phyloP scores from a whole-genome alignment of 306 rosid species.

The Trifolium subterraneum region DNA sequence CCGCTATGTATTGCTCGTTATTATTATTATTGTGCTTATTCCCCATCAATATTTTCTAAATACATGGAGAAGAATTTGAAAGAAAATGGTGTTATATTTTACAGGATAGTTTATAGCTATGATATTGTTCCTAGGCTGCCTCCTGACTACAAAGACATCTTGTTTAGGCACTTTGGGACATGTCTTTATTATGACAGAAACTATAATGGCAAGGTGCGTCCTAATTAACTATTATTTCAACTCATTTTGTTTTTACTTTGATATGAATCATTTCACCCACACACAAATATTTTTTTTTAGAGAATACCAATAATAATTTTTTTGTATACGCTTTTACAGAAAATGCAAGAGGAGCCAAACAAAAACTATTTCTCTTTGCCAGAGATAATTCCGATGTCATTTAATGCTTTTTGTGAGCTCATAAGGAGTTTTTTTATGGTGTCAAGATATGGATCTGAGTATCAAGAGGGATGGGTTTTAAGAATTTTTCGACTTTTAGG shows the following conservation, averaged over 20 bases:
- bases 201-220: slow-evolving; percentile 48
- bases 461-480: slow-evolving; percentile 51
- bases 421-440: slow-evolving; percentile 61
- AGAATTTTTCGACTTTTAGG: slow-evolving; percentile 49
- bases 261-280: no score
- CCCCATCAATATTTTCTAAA: no score
- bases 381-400: slow-evolving; percentile 42
- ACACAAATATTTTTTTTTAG: not conserved
- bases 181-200: slow-evolving; percentile 52
- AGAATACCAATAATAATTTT: not conserved
- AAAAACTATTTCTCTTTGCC: slow-evolving; percentile 54
- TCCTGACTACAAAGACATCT: slow-evolving; percentile 45
- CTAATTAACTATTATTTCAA: no score
- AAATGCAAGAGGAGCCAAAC: slow-evolving; percentile 55
- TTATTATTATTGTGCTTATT: no score
- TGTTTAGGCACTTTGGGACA: slow-evolving; percentile 69
- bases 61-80: slow-evolving; percentile 55
- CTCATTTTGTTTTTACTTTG: no score
- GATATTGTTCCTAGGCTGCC: slow-evolving; percentile 71
- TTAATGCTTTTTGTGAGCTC: slow-evolving; percentile 57
- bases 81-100: slow-evolving; percentile 46
- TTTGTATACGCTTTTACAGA: not conserved
- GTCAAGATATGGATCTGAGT: slow-evolving; percentile 38
- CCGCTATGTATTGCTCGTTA: no score
- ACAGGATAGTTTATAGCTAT: slow-evolving; percentile 59